Evolutionary conservation across 495 filamentous ascomycete species (phyloP), one percentile per base, ranked within the genome.

Genomic region (Daldinia concentrica): DNA sequence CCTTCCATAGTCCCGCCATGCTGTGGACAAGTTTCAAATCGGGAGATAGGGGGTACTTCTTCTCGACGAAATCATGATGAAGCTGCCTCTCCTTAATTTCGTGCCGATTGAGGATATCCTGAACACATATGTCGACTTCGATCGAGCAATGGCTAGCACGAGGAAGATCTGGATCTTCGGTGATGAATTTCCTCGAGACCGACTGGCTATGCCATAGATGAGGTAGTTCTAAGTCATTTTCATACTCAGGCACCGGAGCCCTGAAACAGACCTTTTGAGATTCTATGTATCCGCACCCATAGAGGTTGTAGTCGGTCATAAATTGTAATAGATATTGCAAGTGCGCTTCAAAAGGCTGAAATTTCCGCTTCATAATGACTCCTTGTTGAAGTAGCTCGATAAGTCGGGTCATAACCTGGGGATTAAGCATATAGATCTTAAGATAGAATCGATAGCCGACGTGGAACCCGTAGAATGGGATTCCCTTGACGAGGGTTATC

Each of bases 231-330:
- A 87, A 75, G 45, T 90, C 86, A 8, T 90, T 80, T 64, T 86
- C 87, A 39, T 72, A 64, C 1, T 88, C 80, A 2, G 96, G 95
- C 7, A 98, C 84, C 4, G 94, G 93, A 37, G 81, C 80, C 58
- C 96, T 88, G 73, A 97, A 98, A 41, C 77, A 84, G 29, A 88
- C 86, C 48, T 88, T 90, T 9, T 64, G 66, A 4, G 77, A 77
- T 39, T 85, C 81, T 77, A 99, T 90, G 74, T 93, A 97, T 30
- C 87, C 89, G 76, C 95, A 99, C 11, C 95, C 95, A 76, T 95
- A 97, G 71, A 99, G 83, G 71, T 97, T 98, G 84, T 93, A 98
- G 76, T 99, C 96, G 70, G 90, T 91, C 95, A 98, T 97, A 88
- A 96, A 98, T 81, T 98, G 96, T 1, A 94, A 86, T 8, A 97